Evolutionary conservation across 305 asterid genomes (phyloP).

Genomic region (Fraxinus velutina): DNA sequence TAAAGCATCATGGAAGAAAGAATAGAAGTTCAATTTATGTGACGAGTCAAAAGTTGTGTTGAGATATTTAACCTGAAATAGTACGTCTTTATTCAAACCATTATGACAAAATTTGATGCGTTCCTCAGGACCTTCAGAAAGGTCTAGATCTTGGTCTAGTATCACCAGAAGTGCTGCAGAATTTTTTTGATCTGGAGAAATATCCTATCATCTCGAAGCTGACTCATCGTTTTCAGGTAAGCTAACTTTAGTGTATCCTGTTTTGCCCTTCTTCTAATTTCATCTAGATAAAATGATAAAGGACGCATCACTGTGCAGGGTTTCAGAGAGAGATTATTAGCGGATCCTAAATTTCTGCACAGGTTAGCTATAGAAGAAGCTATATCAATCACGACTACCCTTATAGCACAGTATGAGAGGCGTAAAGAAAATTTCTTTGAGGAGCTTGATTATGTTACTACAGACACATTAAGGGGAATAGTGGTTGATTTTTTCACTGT

Average conservation of each 20-base stretch:
- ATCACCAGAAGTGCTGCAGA: conserved; percentile 91
- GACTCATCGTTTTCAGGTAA: conserved; percentile 76
- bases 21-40: neutral
- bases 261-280: conserved; percentile 2
- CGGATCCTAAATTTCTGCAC: conserved; percentile 84
- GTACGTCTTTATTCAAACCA: conserved; percentile 17
- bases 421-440: conserved; percentile 75
- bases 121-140: conserved; percentile 75
- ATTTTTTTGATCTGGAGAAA: conserved; percentile 79
- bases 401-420: conserved; percentile 76
- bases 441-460: conserved; percentile 81
- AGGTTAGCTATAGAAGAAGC: conserved; percentile 94
- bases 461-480: conserved; percentile 72
- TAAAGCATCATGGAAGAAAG: neutral
- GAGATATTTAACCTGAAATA: conserved; percentile 1
- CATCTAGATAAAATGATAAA: neutral
- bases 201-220: conserved; percentile 73
- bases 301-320: conserved; percentile 55
- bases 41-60: neutral
- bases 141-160: conserved; percentile 95
- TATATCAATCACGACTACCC: conserved; percentile 81
- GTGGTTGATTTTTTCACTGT: conserved; percentile 94
- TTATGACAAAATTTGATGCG: conserved; percentile 17
- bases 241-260: conserved; percentile 13
- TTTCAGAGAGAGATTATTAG: conserved; percentile 86